Evolutionary conservation across 352 stramenopile species (phyloP), one percentile per base, ranked within the genome.

Genomic region (Globisporangium perplexum): DNA sequence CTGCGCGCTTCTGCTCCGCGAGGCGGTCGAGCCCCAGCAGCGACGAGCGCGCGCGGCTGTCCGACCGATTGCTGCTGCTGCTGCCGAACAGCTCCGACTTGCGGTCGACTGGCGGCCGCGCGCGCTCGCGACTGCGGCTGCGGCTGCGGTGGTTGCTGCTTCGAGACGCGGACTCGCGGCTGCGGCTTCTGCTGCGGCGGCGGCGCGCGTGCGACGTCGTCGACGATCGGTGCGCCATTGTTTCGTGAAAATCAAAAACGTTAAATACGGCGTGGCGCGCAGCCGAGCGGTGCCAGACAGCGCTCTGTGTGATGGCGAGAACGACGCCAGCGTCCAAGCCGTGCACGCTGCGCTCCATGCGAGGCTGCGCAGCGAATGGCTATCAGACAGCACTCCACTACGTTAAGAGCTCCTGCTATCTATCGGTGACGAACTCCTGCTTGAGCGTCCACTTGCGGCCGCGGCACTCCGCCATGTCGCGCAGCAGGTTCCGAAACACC

Each of bases 401-500:
- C n/a, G n/a, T n/a, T n/a, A n/a, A n/a, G n/a, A n/a, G n/a, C n/a
- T n/a, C n/a, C n/a, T n/a, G n/a, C 18, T 20, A 28, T 53, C 31
- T 31, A 50, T 39, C 23, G 5, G 44, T 55, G 44, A 22, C 49
- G 49, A 79, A 93, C 48, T 86, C 82, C 12, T 70, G 26, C 41
- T 87, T 93, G 28, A 96, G 63, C 35, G 64, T 75, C 86, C 86
- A 96, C 31, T 80, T 73, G 43, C 83, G 69, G 26, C 68, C 71
- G 7, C 66, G 72, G 51, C 82, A 91, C 22, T 77, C 68, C 1
- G 86, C 86, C 68, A 96, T 93, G 43, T 90, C 78, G 51, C 78
- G 82, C 53, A 96, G 65, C 46, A 96, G 57, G 31, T 90, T 88
- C 18, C 86, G 80, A 55, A 96, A 96, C 18, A 94, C 67, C 24